Percentiles rank a stretch among this genome's conserved stretches.
Evolutionary conservation across 176 grass and related monocot genomes (phyloP).

Genomic region (Poa annua): DNA sequence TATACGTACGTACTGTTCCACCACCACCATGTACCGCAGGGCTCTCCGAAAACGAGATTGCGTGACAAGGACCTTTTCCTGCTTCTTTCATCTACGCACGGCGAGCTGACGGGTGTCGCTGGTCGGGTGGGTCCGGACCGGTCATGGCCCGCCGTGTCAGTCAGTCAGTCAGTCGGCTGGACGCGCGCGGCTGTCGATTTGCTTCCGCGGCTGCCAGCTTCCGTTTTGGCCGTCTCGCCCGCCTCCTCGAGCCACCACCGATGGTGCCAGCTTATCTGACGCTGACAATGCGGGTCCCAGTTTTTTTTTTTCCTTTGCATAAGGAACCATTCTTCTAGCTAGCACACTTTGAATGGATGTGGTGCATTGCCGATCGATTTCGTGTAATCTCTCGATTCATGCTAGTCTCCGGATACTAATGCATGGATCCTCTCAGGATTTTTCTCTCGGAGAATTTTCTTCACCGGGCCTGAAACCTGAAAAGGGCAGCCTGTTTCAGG

Average conservation of each 20-base stretch:
- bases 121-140: background rate
- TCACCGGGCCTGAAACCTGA: background rate
- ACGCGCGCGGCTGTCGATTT: background rate
- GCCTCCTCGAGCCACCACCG: too few species aligned
- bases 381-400: background rate
- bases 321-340: too few species aligned
- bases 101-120: conserved; percentile 5
- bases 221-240: background rate
- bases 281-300: background rate
- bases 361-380: background rate
- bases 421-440: background rate
- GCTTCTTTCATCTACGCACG: too few species aligned
- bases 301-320: too few species aligned
- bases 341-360: background rate
- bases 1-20: background rate
- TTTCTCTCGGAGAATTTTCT: background rate
- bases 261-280: background rate
- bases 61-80: background rate
- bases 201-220: background rate
- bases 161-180: too few species aligned
- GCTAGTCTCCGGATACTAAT: background rate
- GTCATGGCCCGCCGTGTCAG: conserved; percentile 1
- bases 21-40: background rate
- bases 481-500: background rate
- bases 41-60: background rate